Evolutionary conservation across 495 filamentous ascomycete species (phyloP).

Genomic region (Jackrogersella minutella): DNA sequence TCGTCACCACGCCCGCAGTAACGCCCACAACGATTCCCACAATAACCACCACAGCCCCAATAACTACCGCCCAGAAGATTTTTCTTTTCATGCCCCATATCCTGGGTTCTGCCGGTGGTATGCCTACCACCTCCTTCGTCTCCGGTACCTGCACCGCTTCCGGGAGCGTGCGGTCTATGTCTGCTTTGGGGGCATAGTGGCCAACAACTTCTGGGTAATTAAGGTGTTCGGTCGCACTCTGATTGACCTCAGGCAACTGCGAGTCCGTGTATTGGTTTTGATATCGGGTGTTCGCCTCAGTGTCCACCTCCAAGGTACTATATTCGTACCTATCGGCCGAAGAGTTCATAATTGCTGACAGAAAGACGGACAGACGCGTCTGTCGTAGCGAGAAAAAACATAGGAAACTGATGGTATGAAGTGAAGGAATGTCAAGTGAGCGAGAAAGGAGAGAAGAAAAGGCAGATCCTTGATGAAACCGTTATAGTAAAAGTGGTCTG

Average conservation of each 20-base stretch:
- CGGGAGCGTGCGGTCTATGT: constrained; percentile 27
- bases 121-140: neutral
- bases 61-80: constrained; percentile 33
- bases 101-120: constrained; percentile 7
- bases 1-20: constrained; percentile 27
- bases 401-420: constrained; percentile 1
- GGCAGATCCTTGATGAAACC: constrained; percentile 30
- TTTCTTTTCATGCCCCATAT: constrained; percentile 40
- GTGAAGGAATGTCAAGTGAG: neutral
- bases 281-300: constrained; percentile 24
- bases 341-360: constrained; percentile 30
- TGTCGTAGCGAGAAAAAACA: constrained; percentile 9
- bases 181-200: neutral
- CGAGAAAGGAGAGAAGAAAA: constrained; percentile 7
- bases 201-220: constrained; percentile 35
- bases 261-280: constrained; percentile 23
- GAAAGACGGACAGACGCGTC: constrained; percentile 1
- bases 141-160: constrained; percentile 6
- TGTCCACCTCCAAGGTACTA: constrained; percentile 42
- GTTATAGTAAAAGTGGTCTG: constrained; percentile 14
- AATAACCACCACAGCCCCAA: constrained; percentile 27
- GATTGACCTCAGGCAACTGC: constrained; percentile 29
- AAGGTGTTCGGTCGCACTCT: constrained; percentile 22
- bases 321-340: constrained; percentile 36
- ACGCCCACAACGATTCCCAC: constrained; percentile 35